phyloP scores from a whole-genome alignment of 768 basidiomycete genomes.

The Amanita jacksonii region DNA sequence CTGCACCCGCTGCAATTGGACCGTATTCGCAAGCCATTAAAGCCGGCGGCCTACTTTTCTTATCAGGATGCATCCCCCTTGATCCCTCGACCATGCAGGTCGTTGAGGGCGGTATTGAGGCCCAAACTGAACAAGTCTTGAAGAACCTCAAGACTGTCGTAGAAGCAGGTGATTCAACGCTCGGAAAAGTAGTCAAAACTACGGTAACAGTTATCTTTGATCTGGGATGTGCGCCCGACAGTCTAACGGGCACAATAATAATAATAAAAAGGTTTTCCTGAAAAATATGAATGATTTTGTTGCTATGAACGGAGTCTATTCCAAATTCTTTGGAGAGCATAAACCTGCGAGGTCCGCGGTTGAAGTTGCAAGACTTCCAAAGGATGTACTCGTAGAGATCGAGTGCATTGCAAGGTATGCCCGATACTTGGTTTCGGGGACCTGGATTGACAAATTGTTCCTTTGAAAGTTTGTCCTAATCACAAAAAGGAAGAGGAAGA shows the following conservation, averaged over 20 bases:
- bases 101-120: conserved; percentile 66
- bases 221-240: too few relatives aligned
- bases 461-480: too few relatives aligned
- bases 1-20: conserved; percentile 70
- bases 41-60: conserved; percentile 76
- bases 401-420: conserved; percentile 83
- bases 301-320: conserved; percentile 74
- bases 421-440: too few relatives aligned
- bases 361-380: conserved; percentile 82
- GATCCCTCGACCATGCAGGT: conserved; percentile 63
- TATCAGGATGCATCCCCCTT: conserved; percentile 83
- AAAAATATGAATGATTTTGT: conserved; percentile 90
- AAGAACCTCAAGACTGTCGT: conserved; percentile 81
- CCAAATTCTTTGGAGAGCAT: conserved; percentile 77
- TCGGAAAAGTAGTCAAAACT: conserved; percentile 83
- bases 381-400: conserved; percentile 87
- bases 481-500: conserved; percentile 1
- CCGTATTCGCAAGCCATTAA: conserved; percentile 88
- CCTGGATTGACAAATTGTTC: too few relatives aligned
- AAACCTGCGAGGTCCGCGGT: conserved; percentile 92
- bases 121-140: conserved; percentile 75
- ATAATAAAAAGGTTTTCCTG: conserved; percentile 66
- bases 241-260: neutral
- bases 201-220: conserved; percentile 45
- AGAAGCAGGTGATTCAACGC: conserved; percentile 68